These are phyloP conservation scores for Bifiguratus adelaidae DNA, from an alignment of 192 early-diverging fungal genomes.

Conservation along the genomic window DNA sequence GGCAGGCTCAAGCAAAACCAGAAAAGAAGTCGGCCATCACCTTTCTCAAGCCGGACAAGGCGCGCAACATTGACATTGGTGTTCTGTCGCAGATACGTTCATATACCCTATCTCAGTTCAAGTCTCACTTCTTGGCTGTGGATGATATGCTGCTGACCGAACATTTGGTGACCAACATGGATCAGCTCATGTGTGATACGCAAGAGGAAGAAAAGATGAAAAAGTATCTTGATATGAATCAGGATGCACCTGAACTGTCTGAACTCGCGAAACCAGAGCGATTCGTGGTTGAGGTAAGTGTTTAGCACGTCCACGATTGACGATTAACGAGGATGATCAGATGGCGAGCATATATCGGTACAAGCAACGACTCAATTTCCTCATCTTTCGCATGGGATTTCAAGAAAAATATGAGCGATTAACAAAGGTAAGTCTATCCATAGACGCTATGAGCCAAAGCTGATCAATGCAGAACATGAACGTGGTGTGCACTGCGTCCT, in stretches of 20 bases:
- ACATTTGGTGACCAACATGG: slow-evolving; percentile 51
- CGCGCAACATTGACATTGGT: slow-evolving; percentile 37
- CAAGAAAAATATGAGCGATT: slow-evolving; percentile 50
- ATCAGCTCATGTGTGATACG: slow-evolving; percentile 51
- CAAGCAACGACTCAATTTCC: slow-evolving; percentile 53
- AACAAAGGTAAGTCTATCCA: slow-evolving; percentile 33
- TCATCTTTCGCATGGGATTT: slow-evolving; percentile 54
- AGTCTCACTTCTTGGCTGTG: slow-evolving; percentile 51
- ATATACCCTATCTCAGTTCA: slow-evolving; percentile 42
- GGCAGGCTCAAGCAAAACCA: slow-evolving; percentile 13
- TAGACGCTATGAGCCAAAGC: too few relatives aligned
- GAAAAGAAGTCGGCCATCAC: slow-evolving; percentile 41
- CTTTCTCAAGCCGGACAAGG: slow-evolving; percentile 54
- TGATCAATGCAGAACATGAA: slow-evolving; percentile 40
- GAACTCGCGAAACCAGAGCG: slow-evolving; percentile 51
- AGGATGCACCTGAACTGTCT: slow-evolving; percentile 37
- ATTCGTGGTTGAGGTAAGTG: slow-evolving; percentile 47
- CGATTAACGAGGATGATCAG: slow-evolving; percentile 10
- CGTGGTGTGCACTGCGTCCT: slow-evolving; percentile 44
- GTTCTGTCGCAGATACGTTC: slow-evolving; percentile 10
- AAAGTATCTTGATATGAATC: slow-evolving; percentile 14
- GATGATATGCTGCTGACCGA: slow-evolving; percentile 51
- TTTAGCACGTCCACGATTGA: not conserved
- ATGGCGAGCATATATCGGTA: slow-evolving; percentile 64
- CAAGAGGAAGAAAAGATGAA: slow-evolving; percentile 34